Percentiles rank a stretch among this genome's conserved stretches.
phyloP scores from a whole-genome alignment of 345 rosid species.

The Murraya koenigii region DNA sequence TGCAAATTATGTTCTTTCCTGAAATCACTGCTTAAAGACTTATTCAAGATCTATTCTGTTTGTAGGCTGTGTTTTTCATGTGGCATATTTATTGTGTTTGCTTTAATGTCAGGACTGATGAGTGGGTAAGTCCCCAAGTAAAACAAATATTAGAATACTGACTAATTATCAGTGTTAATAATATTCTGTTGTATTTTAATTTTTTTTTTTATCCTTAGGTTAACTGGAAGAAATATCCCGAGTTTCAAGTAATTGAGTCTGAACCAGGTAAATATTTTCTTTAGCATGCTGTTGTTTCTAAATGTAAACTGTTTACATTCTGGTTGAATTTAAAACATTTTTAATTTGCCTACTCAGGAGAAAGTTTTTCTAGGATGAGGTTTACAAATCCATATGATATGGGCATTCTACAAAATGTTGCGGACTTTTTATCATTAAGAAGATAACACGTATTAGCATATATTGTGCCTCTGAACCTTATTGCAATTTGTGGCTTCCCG shows the following conservation, averaged over 20 bases:
- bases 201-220: conserved; percentile 34
- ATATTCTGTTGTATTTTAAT: neutral
- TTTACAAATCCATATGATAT: conserved; percentile 53
- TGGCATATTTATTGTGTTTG: conserved; percentile 68
- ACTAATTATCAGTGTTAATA: neutral
- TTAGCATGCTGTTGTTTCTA: neutral
- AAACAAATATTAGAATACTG: neutral
- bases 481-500: neutral
- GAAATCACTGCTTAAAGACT: neutral
- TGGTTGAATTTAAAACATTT: neutral
- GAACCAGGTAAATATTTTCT: conserved; percentile 34
- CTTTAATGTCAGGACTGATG: conserved; percentile 64
- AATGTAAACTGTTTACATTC: neutral
- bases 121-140: conserved; percentile 56
- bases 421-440: conserved; percentile 28
- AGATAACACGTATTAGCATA: neutral
- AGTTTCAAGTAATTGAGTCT: conserved; percentile 40
- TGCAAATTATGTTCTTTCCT: neutral
- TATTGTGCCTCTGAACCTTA: neutral
- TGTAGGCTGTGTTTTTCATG: conserved; percentile 43
- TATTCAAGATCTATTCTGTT: conserved; percentile 7
- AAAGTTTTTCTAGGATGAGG: conserved; percentile 14
- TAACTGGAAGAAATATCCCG: conserved; percentile 66
- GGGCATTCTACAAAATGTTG: conserved; percentile 45
- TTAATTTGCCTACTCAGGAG: conserved; percentile 27